Evolutionary conservation across 2,329 filamentous ascomycete genomes (phyloP), one percentile per base, ranked within the genome.

Genomic region (Fulvia fulva): DNA sequence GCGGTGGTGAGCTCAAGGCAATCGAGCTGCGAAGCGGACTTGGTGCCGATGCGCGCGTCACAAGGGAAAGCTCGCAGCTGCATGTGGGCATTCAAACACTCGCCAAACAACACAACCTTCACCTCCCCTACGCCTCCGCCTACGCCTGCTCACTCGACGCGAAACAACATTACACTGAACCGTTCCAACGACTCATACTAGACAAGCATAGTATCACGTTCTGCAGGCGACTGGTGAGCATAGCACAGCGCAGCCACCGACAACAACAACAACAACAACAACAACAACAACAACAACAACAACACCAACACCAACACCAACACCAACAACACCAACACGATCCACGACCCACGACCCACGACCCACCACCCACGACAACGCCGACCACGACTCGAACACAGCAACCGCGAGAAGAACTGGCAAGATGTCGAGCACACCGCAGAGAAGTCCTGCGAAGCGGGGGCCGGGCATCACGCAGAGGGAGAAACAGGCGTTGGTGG

Each of bases 401-500:
- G 37, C 14, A 19, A n/a, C 16, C 8, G 37, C n/a, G 16, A 41
- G 14, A n/a, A n/a, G 44, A 19, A 23, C 12, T 47, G 22, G 19
- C 16, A 25, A 51, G 37, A 58, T 53, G 44, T 64, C 49, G 61
- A 62, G 45, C 45, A 62, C 37, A 52, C 64, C 65, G 3, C 53
- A 66, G 41, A 59, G 51, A 8, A 67, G 63, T 32, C 63, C 64
- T 19, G 61, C 59, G 21, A 62, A 58, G 51, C 66, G 67, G 32
- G 63, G 64, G 21, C 62, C 59, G 14, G 60, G 59, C 47, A 74
- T 77, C 49, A 75, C 75, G 25, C 65, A 70, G 46, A 67, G 81
- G 43, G 90, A 96, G 72, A 96, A 96, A 75, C 89, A 94, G 74
- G 88, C 89, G 11, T 78, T 96, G 53, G 87, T 96, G 58, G 90